phyloP scores from a whole-genome alignment of 148 eudicot genomes.

The Drosera capensis region DNA sequence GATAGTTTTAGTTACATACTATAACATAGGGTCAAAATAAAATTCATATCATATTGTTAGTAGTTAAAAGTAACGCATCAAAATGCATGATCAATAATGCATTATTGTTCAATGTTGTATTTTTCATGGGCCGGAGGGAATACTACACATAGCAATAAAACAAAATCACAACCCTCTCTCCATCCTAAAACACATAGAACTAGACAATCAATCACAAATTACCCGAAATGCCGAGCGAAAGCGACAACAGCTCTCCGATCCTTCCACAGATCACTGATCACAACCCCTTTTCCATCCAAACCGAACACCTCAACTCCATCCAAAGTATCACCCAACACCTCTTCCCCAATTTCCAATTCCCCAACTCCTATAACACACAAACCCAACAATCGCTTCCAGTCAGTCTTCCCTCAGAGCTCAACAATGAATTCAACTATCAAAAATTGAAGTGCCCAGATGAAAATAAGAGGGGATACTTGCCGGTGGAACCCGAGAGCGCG shows the following conservation, averaged over 20 bases:
- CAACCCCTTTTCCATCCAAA: slow-evolving; percentile 54
- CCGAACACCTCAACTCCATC: slow-evolving; percentile 51
- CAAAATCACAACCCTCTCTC: neutral
- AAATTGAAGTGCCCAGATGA: too few relatives aligned
- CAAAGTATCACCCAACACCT: slow-evolving; percentile 16
- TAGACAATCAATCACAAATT: neutral
- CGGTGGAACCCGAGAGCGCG: too few relatives aligned
- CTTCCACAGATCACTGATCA: slow-evolving; percentile 82
- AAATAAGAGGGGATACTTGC: too few relatives aligned
- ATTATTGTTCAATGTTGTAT: too few relatives aligned
- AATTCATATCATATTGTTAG: too few relatives aligned
- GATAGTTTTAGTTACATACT: too few relatives aligned
- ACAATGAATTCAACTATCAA: too few relatives aligned
- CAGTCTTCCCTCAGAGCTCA: too few relatives aligned
- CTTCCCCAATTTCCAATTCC: slow-evolving; percentile 13
- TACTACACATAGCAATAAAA: neutral
- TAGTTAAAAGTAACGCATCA: neutral
- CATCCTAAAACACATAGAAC: neutral
- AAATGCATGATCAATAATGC: neutral
- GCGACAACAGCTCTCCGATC: slow-evolving; percentile 88
- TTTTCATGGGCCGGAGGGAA: neutral
- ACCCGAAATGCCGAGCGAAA: slow-evolving; percentile 99
- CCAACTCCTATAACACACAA: slow-evolving; percentile 18
- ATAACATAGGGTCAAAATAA: too few relatives aligned
- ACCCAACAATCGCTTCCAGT: neutral